Conservation (phyloP, 768 basidiomycete genomes). For the Boletus speciosus region DNA sequence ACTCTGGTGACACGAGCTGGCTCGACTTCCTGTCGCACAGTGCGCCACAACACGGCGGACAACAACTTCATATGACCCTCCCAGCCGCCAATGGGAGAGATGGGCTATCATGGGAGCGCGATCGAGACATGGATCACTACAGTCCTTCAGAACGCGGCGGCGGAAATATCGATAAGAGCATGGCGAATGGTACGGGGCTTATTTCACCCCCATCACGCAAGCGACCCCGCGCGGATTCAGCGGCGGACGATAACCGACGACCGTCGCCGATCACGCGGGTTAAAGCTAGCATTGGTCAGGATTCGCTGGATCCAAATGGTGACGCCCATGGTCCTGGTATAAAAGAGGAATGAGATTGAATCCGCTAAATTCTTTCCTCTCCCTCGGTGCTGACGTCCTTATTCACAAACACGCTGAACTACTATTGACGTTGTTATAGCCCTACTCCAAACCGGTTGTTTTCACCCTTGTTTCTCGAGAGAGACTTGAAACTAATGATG, state of each 20-base stretch:
- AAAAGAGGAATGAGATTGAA: slow-evolving; percentile 26
- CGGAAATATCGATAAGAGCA: slow-evolving; percentile 17
- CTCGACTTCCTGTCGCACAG: slow-evolving; percentile 32
- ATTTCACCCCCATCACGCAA: slow-evolving; percentile 27
- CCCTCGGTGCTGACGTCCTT: background rate
- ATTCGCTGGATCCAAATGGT: slow-evolving; percentile 13
- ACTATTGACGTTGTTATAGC: background rate
- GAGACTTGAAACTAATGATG: slow-evolving; percentile 5
- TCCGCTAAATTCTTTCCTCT: background rate
- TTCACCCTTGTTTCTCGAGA: background rate
- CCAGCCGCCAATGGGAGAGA: slow-evolving; percentile 25
- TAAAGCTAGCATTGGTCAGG: slow-evolving; percentile 16
- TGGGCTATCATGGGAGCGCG: slow-evolving; percentile 31
- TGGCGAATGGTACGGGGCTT: slow-evolving; percentile 16
- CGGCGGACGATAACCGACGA: slow-evolving; percentile 16
- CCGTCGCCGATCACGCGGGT: slow-evolving; percentile 18
- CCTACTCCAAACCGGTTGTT: background rate
- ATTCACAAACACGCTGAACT: background rate
- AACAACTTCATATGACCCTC: slow-evolving; percentile 30
- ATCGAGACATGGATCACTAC: slow-evolving; percentile 29
- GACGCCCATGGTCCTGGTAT: slow-evolving; percentile 17
- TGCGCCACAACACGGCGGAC: slow-evolving; percentile 22
- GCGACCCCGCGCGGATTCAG: slow-evolving; percentile 25
- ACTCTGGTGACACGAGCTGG: slow-evolving; percentile 32
- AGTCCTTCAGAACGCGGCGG: slow-evolving; percentile 27